Base-by-base conservation (phyloP, 176 grass and related monocot species). In the Cocos nucifera region DNA sequence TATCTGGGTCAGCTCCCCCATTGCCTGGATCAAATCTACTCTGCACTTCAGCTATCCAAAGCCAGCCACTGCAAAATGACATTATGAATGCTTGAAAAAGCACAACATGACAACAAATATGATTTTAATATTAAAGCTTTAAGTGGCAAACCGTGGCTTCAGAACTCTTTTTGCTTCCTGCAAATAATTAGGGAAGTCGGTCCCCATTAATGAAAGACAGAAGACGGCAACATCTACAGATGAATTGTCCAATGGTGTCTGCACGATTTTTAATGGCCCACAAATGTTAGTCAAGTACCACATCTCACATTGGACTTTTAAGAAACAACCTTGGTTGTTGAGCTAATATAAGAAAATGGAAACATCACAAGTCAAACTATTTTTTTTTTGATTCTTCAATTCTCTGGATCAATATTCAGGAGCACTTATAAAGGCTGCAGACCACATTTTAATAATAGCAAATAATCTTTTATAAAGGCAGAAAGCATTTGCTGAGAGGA, bases 161-260 rank as follows among this genome's bases (percentile, higher is more conserved):
- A 97, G 69, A 63, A 91, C 84, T 76, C 87, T 82, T 51, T 82
- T 91, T 57, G 92, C 92, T 85, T 97, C 92, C 63, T 79, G 58
- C 67, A 91, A 66, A 73, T 88, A 97, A 79, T 69, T 88, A 4
- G 78, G 67, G 64, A 88, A 97, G 62, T 84, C 85, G 69, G 63
- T 88, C 57, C 92, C 92, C 92, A 97, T 97, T 73, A 97, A 69
- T 65, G 87, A 97, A 54, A 97, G 80, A 82, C 92, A 97, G 82
- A 97, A 97, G 29, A 97, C 80, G 59, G 87, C 87, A 60, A 97
- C 92, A 71, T 97, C 84, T 60, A 97, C 69, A 73, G 75, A 90
- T 15, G 75, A 80, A 15, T 78, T 67, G 24, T 91, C 78, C 78
- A 97, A 68, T 49, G 92, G 92, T 15, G 83, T 97, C 92, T 91